A percentile compares a stretch with the other conserved stretches of the same genome.
These are phyloP conservation scores for Trametes pubescens DNA, from an alignment of 1,284 basidiomycete genomes.

Conservation along the genomic window DNA sequence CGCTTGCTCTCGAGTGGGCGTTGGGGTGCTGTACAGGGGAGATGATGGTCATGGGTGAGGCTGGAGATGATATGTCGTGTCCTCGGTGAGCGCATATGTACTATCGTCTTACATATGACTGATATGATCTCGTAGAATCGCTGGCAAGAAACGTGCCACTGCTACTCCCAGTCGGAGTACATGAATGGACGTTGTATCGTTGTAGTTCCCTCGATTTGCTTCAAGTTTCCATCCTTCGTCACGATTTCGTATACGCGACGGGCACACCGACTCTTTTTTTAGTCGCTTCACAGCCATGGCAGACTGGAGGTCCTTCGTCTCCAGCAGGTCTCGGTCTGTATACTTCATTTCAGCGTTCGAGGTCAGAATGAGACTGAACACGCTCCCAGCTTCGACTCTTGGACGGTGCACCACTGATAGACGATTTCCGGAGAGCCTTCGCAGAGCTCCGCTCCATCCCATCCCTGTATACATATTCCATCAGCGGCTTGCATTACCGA, in stretches of 20 bases:
- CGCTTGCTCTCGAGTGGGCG: constrained; percentile 11
- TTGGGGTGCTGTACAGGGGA: constrained; percentile 9
- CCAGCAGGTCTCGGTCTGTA: no score
- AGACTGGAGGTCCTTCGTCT: no score
- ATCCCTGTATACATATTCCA: not conserved
- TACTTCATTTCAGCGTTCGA: no score
- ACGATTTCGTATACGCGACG: no score
- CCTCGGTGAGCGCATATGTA: not conserved
- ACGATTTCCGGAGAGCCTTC: constrained; percentile 10
- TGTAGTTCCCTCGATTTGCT: no score
- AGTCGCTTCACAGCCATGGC: no score
- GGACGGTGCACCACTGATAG: constrained; percentile 1
- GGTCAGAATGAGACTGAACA: not conserved
- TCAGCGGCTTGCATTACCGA: not conserved
- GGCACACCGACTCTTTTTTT: no score
- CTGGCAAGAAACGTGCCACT: not conserved
- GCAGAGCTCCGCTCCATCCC: constrained; percentile 7
- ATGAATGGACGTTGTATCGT: no score
- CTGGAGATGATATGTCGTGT: constrained; percentile 4
- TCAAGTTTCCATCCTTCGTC: no score
- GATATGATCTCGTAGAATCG: not conserved
- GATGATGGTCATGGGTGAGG: not conserved
- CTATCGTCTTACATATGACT: not conserved
- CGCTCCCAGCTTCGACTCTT: not conserved
- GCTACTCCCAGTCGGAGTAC: no score